Conservation (phyloP, 73 alveolate species). For the Halteria grandinella region DNA sequence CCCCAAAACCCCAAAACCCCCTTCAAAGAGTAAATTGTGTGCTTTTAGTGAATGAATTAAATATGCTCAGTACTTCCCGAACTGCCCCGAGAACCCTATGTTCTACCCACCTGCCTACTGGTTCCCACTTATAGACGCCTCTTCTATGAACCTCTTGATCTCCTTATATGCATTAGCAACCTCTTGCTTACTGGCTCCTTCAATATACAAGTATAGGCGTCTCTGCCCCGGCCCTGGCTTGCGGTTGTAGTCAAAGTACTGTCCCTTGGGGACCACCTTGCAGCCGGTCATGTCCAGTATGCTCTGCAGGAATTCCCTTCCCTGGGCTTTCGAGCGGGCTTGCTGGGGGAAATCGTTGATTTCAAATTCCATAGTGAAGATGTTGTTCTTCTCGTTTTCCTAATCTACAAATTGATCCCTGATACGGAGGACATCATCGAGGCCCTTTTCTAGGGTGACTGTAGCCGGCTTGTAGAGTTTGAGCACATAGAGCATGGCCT, state of each 20-base stretch:
- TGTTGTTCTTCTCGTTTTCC: slow-evolving; percentile 83
- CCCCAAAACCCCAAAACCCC: slow-evolving; percentile 34
- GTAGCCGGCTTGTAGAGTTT: slow-evolving; percentile 82
- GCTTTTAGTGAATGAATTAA: neutral
- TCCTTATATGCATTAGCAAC: slow-evolving; percentile 93
- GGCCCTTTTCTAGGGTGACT: slow-evolving; percentile 86
- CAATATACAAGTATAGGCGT: slow-evolving; percentile 84
- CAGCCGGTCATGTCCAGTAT: slow-evolving; percentile 93
- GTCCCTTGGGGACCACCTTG: slow-evolving; percentile 84
- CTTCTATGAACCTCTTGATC: slow-evolving; percentile 87
- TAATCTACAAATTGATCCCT: slow-evolving; percentile 89
- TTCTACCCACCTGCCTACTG: neutral
- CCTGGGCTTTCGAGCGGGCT: too few species aligned
- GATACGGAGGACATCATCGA: slow-evolving; percentile 86
- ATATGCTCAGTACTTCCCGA: slow-evolving; percentile 21
- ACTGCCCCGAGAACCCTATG: slow-evolving; percentile 18
- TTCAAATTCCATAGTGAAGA: slow-evolving; percentile 90
- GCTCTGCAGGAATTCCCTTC: slow-evolving; percentile 84
- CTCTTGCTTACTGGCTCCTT: slow-evolving; percentile 89
- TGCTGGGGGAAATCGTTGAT: slow-evolving; percentile 97
- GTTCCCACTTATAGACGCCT: slow-evolving; percentile 67
- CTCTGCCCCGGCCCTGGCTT: slow-evolving; percentile 90
- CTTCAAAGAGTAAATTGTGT: neutral
- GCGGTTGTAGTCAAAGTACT: slow-evolving; percentile 84
- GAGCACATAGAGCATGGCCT: slow-evolving; percentile 86